Evolutionary conservation across 2,329 filamentous ascomycete genomes (phyloP).

Genomic region (Microcera coccophila): DNA sequence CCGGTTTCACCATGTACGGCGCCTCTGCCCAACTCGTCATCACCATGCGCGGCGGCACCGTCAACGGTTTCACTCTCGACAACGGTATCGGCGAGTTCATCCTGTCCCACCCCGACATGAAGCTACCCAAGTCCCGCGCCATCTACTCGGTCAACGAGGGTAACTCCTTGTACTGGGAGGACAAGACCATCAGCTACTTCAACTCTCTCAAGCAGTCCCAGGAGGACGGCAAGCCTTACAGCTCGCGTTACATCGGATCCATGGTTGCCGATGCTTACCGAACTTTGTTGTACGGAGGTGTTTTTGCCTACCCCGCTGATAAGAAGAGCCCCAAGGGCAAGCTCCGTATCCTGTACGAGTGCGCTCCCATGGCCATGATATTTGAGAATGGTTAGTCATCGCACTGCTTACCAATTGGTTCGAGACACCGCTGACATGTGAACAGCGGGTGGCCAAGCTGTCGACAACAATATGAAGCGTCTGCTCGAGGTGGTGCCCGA

Average conservation of each 20-base stretch:
- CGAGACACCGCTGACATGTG: conserved; percentile 2
- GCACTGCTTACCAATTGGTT: background rate
- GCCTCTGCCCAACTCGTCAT: conserved; percentile 94
- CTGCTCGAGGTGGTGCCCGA: conserved; percentile 88
- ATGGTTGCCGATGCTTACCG: conserved; percentile 99
- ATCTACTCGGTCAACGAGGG: conserved; percentile 99
- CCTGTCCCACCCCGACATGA: conserved; percentile 93
- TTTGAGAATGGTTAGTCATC: conserved; percentile 84
- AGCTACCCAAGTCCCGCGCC: conserved; percentile 69
- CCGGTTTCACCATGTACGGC: conserved; percentile 99
- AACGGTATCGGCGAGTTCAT: conserved; percentile 98
- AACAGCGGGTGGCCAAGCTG: conserved; percentile 83
- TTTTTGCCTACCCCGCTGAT: conserved; percentile 96
- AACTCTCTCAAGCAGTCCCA: conserved; percentile 79
- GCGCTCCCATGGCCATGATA: conserved; percentile 96
- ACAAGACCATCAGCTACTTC: conserved; percentile 82
- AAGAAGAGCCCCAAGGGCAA: conserved; percentile 99
- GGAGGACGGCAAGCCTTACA: conserved; percentile 80
- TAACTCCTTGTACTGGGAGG: conserved; percentile 95
- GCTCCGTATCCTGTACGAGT: conserved; percentile 95
- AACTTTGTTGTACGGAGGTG: conserved; percentile 88
- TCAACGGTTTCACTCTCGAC: conserved; percentile 98
- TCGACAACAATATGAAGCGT: conserved; percentile 85
- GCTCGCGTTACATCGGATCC: conserved; percentile 88
- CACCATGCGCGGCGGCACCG: conserved; percentile 86